Evolutionary conservation across 257 asterid species (phyloP).

Genomic region (Linderniella brevidens): DNA sequence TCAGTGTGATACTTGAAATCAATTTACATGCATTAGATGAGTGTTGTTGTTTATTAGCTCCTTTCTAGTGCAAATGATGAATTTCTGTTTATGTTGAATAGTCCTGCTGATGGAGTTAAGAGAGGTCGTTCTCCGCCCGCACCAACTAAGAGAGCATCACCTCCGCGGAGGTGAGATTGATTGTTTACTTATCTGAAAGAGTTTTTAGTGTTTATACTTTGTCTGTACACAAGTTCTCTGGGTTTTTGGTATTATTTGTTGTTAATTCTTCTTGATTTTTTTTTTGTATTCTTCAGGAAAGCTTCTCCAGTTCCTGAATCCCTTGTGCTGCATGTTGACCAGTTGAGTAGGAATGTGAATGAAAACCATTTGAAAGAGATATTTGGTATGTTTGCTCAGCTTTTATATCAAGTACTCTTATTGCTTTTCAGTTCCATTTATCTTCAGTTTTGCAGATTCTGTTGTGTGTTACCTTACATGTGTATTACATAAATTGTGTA

Average conservation of each 20-base stretch:
- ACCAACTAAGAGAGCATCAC: conserved; percentile 54
- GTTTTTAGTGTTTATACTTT: too few relatives aligned
- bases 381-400: conserved; percentile 39
- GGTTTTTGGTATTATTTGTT: too few relatives aligned
- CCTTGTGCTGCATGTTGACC: conserved; percentile 78
- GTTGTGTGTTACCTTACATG: too few relatives aligned
- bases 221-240: too few relatives aligned
- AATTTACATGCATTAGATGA: too few relatives aligned
- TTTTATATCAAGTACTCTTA: conserved; percentile 1
- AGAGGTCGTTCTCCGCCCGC: conserved; percentile 82
- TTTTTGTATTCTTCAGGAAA: conserved; percentile 42
- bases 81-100: conserved; percentile 6
- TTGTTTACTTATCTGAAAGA: conserved; percentile 1
- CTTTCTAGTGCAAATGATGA: too few relatives aligned
- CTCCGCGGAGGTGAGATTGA: conserved; percentile 63
- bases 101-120: conserved; percentile 63
- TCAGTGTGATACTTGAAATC: too few relatives aligned
- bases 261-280: not conserved
- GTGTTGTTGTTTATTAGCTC: too few relatives aligned
- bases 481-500: too few relatives aligned
- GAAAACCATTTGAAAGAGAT: conserved; percentile 94
- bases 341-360: conserved; percentile 83
- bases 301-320: conserved; percentile 81
- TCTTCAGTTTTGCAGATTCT: too few relatives aligned
- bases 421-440: not conserved